phyloP scores from a whole-genome alignment of 1,284 basidiomycete species.

The Cryptococcus jaspeensis region DNA sequence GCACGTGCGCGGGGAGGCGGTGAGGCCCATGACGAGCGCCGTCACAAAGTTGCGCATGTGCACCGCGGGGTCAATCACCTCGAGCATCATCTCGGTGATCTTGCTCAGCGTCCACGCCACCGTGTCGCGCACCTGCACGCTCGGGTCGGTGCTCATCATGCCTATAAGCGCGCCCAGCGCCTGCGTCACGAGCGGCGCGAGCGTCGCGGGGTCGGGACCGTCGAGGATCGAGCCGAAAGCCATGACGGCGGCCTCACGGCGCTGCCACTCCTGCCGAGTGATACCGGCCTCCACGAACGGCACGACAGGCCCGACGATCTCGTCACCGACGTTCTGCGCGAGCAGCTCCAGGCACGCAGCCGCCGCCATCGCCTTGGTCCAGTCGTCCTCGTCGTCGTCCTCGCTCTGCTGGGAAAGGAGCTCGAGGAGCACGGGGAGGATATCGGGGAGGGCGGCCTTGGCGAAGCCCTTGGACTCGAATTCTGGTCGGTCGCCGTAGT shows the following conservation, averaged over 20 bases:
- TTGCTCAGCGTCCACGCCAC: conserved; percentile 97
- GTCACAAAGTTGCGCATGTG: conserved; percentile 82
- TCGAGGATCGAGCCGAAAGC: conserved; percentile 97
- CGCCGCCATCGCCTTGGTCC: conserved; percentile 98
- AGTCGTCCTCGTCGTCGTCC: conserved; percentile 97
- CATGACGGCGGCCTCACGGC: conserved; percentile 96
- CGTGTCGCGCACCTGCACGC: conserved; percentile 89
- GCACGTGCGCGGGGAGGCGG: conserved; percentile 69
- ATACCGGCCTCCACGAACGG: conserved; percentile 98
- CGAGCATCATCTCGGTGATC: conserved; percentile 87
- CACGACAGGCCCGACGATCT: conserved; percentile 87
- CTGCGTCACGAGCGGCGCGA: conserved; percentile 89
- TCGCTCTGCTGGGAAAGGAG: conserved; percentile 92
- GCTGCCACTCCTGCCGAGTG: conserved; percentile 81
- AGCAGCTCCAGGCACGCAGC: conserved; percentile 87
- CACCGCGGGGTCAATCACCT: conserved; percentile 82
- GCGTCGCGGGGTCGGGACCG: conserved; percentile 76
- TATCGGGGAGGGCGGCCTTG: conserved; percentile 89
- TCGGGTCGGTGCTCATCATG: conserved; percentile 83
- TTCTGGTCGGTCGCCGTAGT: conserved; percentile 88
- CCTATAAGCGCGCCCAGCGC: conserved; percentile 90
- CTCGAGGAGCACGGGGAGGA: conserved; percentile 85
- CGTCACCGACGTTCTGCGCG: conserved; percentile 85
- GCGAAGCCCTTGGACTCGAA: conserved; percentile 88
- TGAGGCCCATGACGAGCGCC: conserved; percentile 77